Conservation (phyloP, 805 yeast species). For the Myxozyma kluyveri region DNA sequence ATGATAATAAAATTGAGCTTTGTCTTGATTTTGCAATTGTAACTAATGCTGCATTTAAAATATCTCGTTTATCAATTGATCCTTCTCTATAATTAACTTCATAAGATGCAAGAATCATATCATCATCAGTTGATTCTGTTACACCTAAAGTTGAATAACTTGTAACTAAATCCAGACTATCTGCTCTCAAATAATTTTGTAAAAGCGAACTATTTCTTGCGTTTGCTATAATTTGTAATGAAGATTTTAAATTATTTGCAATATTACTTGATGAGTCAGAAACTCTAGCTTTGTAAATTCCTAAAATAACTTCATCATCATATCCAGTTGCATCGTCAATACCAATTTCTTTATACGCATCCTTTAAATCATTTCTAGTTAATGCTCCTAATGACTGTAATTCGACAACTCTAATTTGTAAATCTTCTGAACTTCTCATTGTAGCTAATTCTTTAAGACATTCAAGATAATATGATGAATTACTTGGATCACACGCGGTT, state of each 20-base stretch:
- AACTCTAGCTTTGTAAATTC: conserved; percentile 16
- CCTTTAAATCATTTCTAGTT: conserved; percentile 49
- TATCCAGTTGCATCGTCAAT: conserved; percentile 10
- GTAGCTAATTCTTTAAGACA: conserved; percentile 53
- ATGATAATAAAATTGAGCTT: conserved; percentile 34
- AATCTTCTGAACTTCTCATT: conserved; percentile 47
- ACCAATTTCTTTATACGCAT: conserved; percentile 43
- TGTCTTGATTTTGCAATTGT: conserved; percentile 36
- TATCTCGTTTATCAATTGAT: conserved; percentile 17
- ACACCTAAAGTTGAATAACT: conserved; percentile 56
- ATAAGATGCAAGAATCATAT: conserved; percentile 71
- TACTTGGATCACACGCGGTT: conserved; percentile 44
- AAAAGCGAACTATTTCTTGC: conserved; percentile 56
- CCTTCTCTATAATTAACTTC: conserved; percentile 59
- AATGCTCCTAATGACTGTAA: conserved; percentile 52
- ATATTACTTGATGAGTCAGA: conserved; percentile 13
- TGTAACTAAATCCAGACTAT: conserved; percentile 45
- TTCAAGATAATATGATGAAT: conserved; percentile 56
- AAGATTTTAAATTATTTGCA: conserved; percentile 45
- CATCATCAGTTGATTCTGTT: conserved; percentile 57
- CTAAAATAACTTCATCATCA: conserved; percentile 20
- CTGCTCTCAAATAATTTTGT: conserved; percentile 48
- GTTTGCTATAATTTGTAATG: conserved; percentile 61
- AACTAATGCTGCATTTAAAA: conserved; percentile 32
- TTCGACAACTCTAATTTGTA: conserved; percentile 47